Percentiles rank a stretch among this genome's conserved stretches.
Conservation (phyloP, 306 rosid species). For the Echinosophora koreensis region DNA sequence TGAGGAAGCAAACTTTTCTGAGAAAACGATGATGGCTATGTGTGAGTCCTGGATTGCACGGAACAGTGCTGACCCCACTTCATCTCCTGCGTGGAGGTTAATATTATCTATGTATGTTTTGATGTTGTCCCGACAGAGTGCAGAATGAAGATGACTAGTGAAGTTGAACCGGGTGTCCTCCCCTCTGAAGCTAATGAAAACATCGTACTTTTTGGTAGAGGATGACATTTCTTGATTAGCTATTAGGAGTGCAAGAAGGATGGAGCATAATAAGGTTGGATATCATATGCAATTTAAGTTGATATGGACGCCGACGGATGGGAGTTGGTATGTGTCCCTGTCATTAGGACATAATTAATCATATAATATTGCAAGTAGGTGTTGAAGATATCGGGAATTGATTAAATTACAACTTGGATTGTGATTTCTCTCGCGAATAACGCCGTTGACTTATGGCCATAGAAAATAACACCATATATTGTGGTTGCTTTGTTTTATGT, state of each 20-base stretch:
- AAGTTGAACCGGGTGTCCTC: not conserved
- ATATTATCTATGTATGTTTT: not conserved
- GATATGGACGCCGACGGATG: no score
- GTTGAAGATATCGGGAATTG: no score
- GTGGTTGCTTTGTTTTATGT: no score
- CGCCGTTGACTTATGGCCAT: no score
- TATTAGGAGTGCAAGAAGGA: not conserved
- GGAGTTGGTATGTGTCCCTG: no score
- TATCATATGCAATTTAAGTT: no score
- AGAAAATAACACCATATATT: no score
- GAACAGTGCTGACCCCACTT: not conserved
- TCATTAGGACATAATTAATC: no score
- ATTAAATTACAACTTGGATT: no score
- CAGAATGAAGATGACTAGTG: not conserved
- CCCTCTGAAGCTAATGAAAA: slow-evolving; percentile 5
- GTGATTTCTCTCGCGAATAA: no score
- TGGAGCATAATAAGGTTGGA: no score
- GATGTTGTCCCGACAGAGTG: not conserved
- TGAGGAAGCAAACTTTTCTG: not conserved
- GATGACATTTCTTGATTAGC: not conserved
- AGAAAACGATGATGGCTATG: not conserved
- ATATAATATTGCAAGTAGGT: no score
- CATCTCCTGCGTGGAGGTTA: not conserved
- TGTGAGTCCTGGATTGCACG: not conserved
- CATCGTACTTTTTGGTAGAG: not conserved